Evolutionary conservation across 345 rosid species (phyloP).

Genomic region (Acer negundo): DNA sequence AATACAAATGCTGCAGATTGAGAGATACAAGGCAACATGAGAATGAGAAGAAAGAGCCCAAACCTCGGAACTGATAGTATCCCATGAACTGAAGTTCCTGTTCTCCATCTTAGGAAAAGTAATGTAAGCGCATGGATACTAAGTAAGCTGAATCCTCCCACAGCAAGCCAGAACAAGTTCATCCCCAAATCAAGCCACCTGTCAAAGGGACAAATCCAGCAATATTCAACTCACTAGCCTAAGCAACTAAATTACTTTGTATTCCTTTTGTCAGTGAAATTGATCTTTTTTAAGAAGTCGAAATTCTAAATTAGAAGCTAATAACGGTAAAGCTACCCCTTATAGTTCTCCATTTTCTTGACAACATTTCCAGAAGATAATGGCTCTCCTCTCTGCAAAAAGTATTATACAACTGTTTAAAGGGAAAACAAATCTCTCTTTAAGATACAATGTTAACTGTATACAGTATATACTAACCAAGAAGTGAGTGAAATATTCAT

Average conservation of each 20-base stretch:
- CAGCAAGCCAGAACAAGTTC: slow-evolving; percentile 58
- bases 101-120: slow-evolving; percentile 47
- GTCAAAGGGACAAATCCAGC: slow-evolving; percentile 22
- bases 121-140: slow-evolving; percentile 28
- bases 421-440: background rate
- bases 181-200: slow-evolving; percentile 54
- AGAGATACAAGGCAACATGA: slow-evolving; percentile 47
- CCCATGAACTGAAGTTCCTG: slow-evolving; percentile 36
- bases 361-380: slow-evolving; percentile 44
- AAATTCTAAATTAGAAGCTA: slow-evolving; percentile 1
- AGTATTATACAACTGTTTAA: background rate
- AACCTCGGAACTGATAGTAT: slow-evolving; percentile 47
- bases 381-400: slow-evolving; percentile 59
- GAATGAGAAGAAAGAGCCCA: slow-evolving; percentile 49
- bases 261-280: background rate
- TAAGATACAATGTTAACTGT: background rate
- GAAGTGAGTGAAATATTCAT: slow-evolving; percentile 48
- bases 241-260: background rate
- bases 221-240: background rate
- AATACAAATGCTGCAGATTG: slow-evolving; percentile 56
- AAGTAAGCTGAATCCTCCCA: slow-evolving; percentile 40
- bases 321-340: slow-evolving; percentile 34
- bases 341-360: slow-evolving; percentile 46
- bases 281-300: background rate
- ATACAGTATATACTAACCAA: slow-evolving; percentile 39